Base-by-base conservation (phyloP, 768 basidiomycete genomes). In the Glaciozyma antarctica region DNA sequence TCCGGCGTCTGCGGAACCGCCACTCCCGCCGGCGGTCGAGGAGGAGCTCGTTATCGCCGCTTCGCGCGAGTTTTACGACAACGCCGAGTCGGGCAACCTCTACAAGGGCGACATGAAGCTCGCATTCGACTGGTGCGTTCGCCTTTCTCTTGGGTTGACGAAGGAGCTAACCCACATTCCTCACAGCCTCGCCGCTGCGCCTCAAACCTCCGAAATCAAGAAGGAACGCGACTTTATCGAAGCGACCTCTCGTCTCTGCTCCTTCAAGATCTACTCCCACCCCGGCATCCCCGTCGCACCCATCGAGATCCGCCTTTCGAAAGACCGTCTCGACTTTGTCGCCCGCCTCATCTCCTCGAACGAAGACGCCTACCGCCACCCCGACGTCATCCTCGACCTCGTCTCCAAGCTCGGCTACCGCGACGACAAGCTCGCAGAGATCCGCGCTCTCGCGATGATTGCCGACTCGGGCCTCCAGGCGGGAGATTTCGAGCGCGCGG, bases 81-180 rank as follows among this genome's bases (percentile, higher is more conserved):
- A 97, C 72, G 88, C 95, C 3, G 85, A 82, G 68, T 87, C 85
- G 1, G 95, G 91, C 8, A 99, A 97, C 73, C 86, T 91, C 75
- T 88, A 90, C 71, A 81, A 83, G 45, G 93, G 94, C 6, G 90
- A 94, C 59, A 97, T 99, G 93, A 94, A 91, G 75, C 80, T 90
- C 57, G 95, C 95, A 1, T 93, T 93, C 76, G 90, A 94, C 63
- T 98, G 95, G 94, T 95, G 76, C 66, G 80, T 70, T 15, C 34
- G 15, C 24, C 21, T 56, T 38, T 24, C 21, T 57, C n/a, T 21
- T 30, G 12, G 12, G 41, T 19, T 1, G 6, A 19, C 54, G 34
- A 34, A 16, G 34, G 7, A 56, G 21, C 19, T n/a, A 4, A 16
- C 70, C 54, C 16, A 15, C 17, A 17, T 64, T 9, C n/a, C 30